Base-by-base conservation (phyloP, 768 basidiomycete species). In the Hericium erinaceus region DNA sequence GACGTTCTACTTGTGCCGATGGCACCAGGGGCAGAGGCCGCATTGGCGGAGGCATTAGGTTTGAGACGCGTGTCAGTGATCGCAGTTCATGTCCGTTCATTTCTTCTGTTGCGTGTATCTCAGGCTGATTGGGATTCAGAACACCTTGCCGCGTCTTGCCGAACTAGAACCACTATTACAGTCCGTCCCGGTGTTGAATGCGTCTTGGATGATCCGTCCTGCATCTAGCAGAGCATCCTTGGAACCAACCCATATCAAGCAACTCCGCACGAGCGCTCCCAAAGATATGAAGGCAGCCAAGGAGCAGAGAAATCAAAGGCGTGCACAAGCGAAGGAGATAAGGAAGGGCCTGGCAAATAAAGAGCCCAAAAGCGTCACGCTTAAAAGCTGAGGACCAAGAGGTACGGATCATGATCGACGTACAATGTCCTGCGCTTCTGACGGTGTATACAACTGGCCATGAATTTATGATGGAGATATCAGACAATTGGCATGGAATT, bases 171-270 rank as follows among this genome's bases (percentile, higher is more conserved):
- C 72, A 3, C 60, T 82, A 40, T 64, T 89, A 22, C 71, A 75
- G 33, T 68, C 75, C 33, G 68, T 89, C n/a, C 79, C 82, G 11
- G 69, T 75, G 18, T 66, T 87, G 13, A 71, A 76, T 15, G 89
- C 89, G 0, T 73, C 83, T 6, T 95, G 92, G 92, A 73, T 81
- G 13, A 67, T 37, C 26, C 22, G 49, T 24, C 49, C 80, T 46
- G 69, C 65, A 59, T 15, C 57, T 58, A 18, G n/a, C 55, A 52
- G 56, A 48, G 56, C 51, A 28, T 20, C 69, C 16, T 73, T 85
- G 24, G 70, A 87, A 44, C 83, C 86, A 2, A 91, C 90, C 0
- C 86, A 91, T 65, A 77, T 92, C 62, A 95, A 93, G 65, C 89
- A 92, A 61, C 67, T 92, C 20, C 78, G 79, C 16, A 94, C 92